These are phyloP conservation scores for Linum trigynum DNA, from an alignment of 345 rosid species.

Conservation along the genomic window DNA sequence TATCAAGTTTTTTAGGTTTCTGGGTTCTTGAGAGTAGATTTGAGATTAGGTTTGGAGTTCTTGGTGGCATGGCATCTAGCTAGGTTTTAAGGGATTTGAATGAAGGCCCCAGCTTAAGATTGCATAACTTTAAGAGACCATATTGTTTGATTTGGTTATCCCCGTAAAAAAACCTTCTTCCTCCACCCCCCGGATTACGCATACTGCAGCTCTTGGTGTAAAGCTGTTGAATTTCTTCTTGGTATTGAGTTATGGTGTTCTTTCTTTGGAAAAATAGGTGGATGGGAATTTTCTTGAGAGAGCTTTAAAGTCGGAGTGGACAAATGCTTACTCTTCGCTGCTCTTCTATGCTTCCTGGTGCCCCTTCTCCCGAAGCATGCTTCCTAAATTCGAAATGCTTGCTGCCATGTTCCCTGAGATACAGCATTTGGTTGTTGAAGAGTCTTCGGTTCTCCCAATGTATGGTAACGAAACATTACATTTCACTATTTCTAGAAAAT, in stretches of 20 bases:
- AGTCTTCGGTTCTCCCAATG: constrained; percentile 71
- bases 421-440: constrained; percentile 57
- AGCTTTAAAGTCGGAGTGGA: constrained; percentile 36
- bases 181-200: background rate
- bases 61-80: too few species aligned
- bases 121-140: too few species aligned
- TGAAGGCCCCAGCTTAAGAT: too few species aligned
- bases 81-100: too few species aligned
- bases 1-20: too few species aligned
- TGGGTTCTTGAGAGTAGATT: too few species aligned
- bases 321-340: constrained; percentile 35
- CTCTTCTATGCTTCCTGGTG: constrained; percentile 91
- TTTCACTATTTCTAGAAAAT: too few species aligned
- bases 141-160: background rate
- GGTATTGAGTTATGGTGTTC: background rate
- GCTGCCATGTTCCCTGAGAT: constrained; percentile 79
- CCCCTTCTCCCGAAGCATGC: constrained; percentile 47
- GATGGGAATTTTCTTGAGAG: constrained; percentile 58
- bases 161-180: background rate
- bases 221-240: background rate
- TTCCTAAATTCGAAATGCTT: constrained; percentile 46
- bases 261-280: constrained; percentile 29
- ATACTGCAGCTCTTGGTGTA: background rate
- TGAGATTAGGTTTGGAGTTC: too few species aligned
- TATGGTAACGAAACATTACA: constrained; percentile 11